phyloP scores from a whole-genome alignment of 2,329 filamentous ascomycete genomes.

The Aureobasidium uvarum region DNA sequence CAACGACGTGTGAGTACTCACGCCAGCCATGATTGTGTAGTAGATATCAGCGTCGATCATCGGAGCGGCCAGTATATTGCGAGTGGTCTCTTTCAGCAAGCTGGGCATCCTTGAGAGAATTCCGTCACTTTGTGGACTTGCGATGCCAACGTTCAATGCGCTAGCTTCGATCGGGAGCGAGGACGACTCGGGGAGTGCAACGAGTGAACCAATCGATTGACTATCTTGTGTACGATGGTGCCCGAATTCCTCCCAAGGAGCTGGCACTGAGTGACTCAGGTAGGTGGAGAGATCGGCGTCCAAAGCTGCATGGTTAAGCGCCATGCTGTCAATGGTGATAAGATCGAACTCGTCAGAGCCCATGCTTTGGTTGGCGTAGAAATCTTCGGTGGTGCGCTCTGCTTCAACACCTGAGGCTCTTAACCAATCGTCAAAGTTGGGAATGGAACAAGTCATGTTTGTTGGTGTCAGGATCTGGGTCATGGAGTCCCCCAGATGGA shows the following conservation, averaged over 20 bases:
- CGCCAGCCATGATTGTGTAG: not conserved
- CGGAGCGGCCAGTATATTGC: not conserved
- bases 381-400: not conserved
- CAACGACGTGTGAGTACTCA: not conserved
- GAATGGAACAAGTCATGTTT: not conserved
- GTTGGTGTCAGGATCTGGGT: not conserved
- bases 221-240: not conserved
- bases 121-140: not conserved
- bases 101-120: not conserved
- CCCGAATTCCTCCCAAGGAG: not conserved
- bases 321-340: not conserved
- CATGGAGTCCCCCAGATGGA: too few relatives aligned
- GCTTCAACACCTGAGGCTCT: not conserved
- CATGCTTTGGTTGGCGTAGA: not conserved
- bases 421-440: not conserved
- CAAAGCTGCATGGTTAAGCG: not conserved
- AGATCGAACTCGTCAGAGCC: not conserved
- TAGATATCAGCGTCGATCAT: not conserved
- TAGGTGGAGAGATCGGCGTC: not conserved
- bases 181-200: not conserved
- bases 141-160: not conserved
- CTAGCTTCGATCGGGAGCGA: not conserved
- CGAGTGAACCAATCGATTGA: too few relatives aligned
- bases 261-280: not conserved
- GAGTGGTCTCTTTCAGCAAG: not conserved